Conservation (phyloP, 257 asterid genomes). For the Petunia secreta region DNA sequence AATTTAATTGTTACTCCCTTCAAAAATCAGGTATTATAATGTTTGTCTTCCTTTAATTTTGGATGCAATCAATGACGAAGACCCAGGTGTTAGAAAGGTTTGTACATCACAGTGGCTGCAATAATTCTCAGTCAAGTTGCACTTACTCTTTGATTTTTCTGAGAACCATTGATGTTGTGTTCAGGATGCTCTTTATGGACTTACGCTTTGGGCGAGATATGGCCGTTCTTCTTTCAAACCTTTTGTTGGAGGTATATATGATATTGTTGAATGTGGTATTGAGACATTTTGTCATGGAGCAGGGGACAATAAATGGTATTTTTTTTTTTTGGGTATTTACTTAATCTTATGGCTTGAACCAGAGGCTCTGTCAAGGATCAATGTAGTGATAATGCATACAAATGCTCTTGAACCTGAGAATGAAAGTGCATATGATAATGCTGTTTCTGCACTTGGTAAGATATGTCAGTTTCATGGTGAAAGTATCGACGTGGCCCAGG, state of each 20-base stretch:
- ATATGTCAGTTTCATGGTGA: constrained; percentile 81
- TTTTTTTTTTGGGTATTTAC: constrained; percentile 10
- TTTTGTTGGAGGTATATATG: constrained; percentile 74
- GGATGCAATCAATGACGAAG: constrained; percentile 89
- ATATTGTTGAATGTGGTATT: not conserved
- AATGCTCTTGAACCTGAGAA: constrained; percentile 64
- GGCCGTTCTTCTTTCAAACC: constrained; percentile 84
- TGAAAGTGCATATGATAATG: constrained; percentile 61
- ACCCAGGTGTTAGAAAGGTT: constrained; percentile 91
- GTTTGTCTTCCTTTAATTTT: constrained; percentile 23
- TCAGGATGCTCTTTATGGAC: constrained; percentile 29
- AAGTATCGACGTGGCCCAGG: constrained; percentile 86
- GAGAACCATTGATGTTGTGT: constrained; percentile 27
- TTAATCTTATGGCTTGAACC: constrained; percentile 45
- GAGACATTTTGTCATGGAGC: not conserved
- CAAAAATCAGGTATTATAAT: constrained; percentile 70
- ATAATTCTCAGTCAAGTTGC: not conserved
- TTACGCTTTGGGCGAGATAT: constrained; percentile 86
- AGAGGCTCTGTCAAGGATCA: too few relatives aligned
- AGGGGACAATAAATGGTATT: too few relatives aligned
- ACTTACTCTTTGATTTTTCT: constrained; percentile 22
- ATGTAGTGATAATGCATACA: constrained; percentile 63
- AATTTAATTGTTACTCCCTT: not conserved
- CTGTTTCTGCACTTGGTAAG: too few relatives aligned
- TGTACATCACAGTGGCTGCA: not conserved